Evolutionary conservation across 768 basidiomycete genomes (phyloP), one percentile per base, ranked within the genome.

Genomic region (Trametes villosa): DNA sequence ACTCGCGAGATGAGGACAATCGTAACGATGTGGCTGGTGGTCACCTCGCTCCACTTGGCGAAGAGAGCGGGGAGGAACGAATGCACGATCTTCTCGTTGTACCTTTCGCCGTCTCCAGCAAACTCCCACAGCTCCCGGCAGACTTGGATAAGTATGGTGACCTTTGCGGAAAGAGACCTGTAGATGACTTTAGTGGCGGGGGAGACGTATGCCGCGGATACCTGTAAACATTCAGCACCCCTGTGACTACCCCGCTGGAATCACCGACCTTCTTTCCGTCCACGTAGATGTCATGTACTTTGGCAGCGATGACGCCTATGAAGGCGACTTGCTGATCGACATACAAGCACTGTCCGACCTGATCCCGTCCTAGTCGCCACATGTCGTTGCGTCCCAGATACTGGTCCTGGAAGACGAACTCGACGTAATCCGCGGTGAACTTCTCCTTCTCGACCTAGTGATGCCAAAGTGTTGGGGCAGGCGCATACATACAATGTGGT

Each of bases 61-160:
- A 98, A 95, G 4, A 98, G 82, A 15, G 90, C 84, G 1, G 96
- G 95, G 9, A 99, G 84, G 77, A 98, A 98, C 3, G 95, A 93
- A 71, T 98, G 95, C 2, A 96, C 90, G n/a, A 96, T 91, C 77
- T 98, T 98, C 72, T 98, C 97, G 70, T 93, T 90, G 75, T 90
- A 94, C 6, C 96, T 86, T 72, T 97, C 95, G 24, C 97, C 97
- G 62, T 98, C 97, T 34, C 92, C 94, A 24, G 95, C 85, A 70
- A 98, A 98, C 68, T 97, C 92, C 93, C 94, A 98, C 55, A 97
- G 85, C 71, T 98, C 97, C 48, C 88, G 86, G 72, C 94, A 96
- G 17, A 99, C 91, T 79, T 98, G 96, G 48, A 99, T 94, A 73
- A 97, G 96, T 57, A 98, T 89, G 20, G 92, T 97, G 34, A 90